Evolutionary conservation across 805 yeast species (phyloP).

Genomic region (Nematodospora valgi): DNA sequence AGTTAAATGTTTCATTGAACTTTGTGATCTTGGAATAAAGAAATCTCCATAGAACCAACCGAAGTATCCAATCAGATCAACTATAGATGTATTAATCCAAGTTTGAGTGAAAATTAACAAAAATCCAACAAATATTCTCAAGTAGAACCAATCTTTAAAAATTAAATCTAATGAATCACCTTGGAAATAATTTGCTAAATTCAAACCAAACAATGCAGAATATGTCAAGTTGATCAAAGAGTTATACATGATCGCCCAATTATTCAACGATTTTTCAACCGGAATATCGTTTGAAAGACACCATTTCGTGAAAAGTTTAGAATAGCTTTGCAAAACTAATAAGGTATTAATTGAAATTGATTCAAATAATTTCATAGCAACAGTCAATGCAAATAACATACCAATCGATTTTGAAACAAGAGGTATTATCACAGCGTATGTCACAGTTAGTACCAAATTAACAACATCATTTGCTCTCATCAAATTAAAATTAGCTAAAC

Average conservation of each 20-base stretch:
- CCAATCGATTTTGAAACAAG: slow-evolving; percentile 25
- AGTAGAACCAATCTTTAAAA: slow-evolving; percentile 38
- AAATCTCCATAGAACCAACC: slow-evolving; percentile 94
- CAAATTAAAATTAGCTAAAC: slow-evolving; percentile 59
- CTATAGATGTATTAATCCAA: slow-evolving; percentile 68
- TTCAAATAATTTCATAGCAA: slow-evolving; percentile 48
- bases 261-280: slow-evolving; percentile 61
- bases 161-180: slow-evolving; percentile 15
- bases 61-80: slow-evolving; percentile 70
- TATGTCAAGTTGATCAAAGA: slow-evolving; percentile 52
- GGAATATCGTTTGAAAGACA: slow-evolving; percentile 64
- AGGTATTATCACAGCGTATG: slow-evolving; percentile 44
- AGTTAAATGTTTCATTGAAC: slow-evolving; percentile 43
- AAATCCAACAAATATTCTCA: slow-evolving; percentile 57
- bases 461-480: slow-evolving; percentile 63
- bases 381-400: slow-evolving; percentile 34
- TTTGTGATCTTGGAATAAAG: slow-evolving; percentile 54
- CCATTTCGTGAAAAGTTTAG: slow-evolving; percentile 61
- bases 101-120: slow-evolving; percentile 56
- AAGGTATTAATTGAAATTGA: slow-evolving; percentile 48
- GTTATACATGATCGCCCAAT: slow-evolving; percentile 69
- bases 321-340: slow-evolving; percentile 55
- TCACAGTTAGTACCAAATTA: slow-evolving; percentile 40
- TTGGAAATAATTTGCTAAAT: slow-evolving; percentile 23
- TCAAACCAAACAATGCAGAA: slow-evolving; percentile 45